Evolutionary conservation across 805 yeast species (phyloP).

Genomic region (Cyberlindnera amylophila): DNA sequence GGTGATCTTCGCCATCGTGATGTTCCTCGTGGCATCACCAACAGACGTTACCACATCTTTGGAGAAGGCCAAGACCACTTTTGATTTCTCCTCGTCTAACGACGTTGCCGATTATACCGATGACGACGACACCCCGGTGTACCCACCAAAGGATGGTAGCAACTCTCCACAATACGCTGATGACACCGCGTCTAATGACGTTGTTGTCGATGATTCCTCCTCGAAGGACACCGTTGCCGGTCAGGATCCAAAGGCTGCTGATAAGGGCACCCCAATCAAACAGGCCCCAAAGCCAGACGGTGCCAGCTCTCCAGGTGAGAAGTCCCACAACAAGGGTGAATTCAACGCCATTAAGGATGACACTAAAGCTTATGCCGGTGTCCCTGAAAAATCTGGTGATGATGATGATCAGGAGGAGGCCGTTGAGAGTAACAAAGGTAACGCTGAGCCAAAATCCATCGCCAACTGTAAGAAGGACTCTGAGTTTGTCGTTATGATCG

Average conservation of each 20-base stretch:
- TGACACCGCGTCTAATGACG: constrained; percentile 15
- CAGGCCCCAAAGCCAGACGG: constrained; percentile 29
- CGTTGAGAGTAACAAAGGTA: constrained; percentile 13
- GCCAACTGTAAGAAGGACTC: constrained; percentile 39
- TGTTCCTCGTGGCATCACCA: constrained; percentile 46
- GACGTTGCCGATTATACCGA: constrained; percentile 1
- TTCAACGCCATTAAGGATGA: constrained; percentile 28
- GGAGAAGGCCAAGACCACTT: constrained; percentile 27
- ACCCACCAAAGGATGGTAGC: constrained; percentile 14
- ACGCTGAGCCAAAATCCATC: constrained; percentile 13
- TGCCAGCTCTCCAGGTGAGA: constrained; percentile 4
- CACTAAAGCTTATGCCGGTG: constrained; percentile 27
- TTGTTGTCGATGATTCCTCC: constrained; percentile 16
- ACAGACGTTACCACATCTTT: constrained; percentile 32
- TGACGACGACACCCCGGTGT: constrained; percentile 7
- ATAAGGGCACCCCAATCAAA: constrained; percentile 26
- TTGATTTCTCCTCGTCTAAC: constrained; percentile 9
- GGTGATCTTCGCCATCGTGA: constrained; percentile 46
- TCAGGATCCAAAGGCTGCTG: constrained; percentile 26
- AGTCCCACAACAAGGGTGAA: constrained; percentile 16
- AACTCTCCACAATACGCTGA: constrained; percentile 25
- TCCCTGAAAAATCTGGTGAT: constrained; percentile 25
- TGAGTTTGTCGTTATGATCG: constrained; percentile 88
- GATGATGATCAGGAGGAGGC: constrained; percentile 7
- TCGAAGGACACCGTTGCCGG: constrained; percentile 8